A percentile compares a stretch with the other conserved stretches of the same genome.
Conservation (phyloP, 169 alveolate genomes). For the Neospora caninum region DNA sequence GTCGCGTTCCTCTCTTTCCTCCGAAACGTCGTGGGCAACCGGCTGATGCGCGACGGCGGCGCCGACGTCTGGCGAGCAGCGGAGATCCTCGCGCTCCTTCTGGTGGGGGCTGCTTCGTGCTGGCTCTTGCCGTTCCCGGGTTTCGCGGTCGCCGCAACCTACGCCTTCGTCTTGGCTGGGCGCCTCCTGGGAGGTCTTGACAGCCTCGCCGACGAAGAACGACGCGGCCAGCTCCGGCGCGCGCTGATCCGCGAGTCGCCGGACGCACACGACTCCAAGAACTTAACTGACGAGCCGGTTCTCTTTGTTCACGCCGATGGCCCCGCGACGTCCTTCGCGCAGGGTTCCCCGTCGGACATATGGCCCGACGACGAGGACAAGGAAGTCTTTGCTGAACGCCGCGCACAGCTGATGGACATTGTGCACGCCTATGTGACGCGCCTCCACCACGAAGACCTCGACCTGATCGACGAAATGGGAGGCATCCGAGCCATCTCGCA, state of each 20-base stretch:
- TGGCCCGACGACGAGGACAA: conserved; percentile 48
- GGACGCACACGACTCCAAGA: conserved; percentile 8
- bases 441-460: conserved; percentile 60
- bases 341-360: conserved; percentile 35
- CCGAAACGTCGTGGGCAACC: background rate
- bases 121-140: conserved; percentile 5
- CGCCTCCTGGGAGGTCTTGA: conserved; percentile 33
- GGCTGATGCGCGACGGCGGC: conserved; percentile 30
- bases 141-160: conserved; percentile 23
- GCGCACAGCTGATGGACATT: conserved; percentile 44
- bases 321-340: conserved; percentile 38
- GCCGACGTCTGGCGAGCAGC: conserved; percentile 58
- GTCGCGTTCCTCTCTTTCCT: background rate
- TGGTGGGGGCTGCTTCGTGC: background rate
- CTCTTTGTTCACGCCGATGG: conserved; percentile 46
- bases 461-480: conserved; percentile 61
- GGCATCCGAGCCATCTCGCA: conserved; percentile 65
- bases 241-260: conserved; percentile 23
- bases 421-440: conserved; percentile 69
- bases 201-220: conserved; percentile 32
- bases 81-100: conserved; percentile 44
- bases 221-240: background rate
- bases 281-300: conserved; percentile 4
- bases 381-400: conserved; percentile 15
- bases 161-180: conserved; percentile 48